A percentile compares a stretch with the other conserved stretches of the same genome.
These are phyloP conservation scores for Geotrichum fermentans DNA, from an alignment of 1,139 yeast species.

Conservation along the genomic window DNA sequence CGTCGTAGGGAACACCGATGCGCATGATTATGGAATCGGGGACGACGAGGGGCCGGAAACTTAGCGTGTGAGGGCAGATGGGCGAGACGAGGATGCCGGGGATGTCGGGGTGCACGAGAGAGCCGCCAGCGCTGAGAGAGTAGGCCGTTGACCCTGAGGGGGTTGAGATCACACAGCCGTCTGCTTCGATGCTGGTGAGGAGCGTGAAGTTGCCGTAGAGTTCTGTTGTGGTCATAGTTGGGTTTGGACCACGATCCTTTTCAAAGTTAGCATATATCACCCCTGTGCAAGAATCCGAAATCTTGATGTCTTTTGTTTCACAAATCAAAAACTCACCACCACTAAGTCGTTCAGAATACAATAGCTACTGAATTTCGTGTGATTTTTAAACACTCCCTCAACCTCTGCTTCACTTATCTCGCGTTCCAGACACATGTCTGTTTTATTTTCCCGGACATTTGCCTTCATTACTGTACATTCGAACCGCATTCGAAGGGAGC, in stretches of 20 bases:
- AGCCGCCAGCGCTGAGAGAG: slow-evolving; percentile 81
- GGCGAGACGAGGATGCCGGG: slow-evolving; percentile 79
- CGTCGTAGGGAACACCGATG: slow-evolving; percentile 62
- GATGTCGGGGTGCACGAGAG: slow-evolving; percentile 79
- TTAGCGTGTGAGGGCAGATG: slow-evolving; percentile 77
- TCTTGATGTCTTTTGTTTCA: too few species aligned
- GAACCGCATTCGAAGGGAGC: slow-evolving; percentile 68
- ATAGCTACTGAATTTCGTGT: slow-evolving; percentile 37
- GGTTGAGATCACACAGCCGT: slow-evolving; percentile 77
- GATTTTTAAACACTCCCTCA: slow-evolving; percentile 30
- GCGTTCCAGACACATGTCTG: slow-evolving; percentile 26
- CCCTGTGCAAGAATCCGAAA: not conserved
- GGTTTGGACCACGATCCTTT: slow-evolving; percentile 76
- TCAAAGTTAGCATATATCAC: not conserved
- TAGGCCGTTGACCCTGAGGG: slow-evolving; percentile 94
- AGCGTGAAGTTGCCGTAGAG: slow-evolving; percentile 70
- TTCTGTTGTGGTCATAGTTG: slow-evolving; percentile 72
- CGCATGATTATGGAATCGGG: slow-evolving; percentile 66
- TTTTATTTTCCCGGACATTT: slow-evolving; percentile 22
- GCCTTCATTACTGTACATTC: slow-evolving; percentile 66
- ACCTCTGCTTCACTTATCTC: slow-evolving; percentile 37
- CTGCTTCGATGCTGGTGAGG: slow-evolving; percentile 81
- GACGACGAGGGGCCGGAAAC: slow-evolving; percentile 74
- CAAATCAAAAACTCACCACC: slow-evolving; percentile 33
- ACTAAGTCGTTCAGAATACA: slow-evolving; percentile 83